Evolutionary conservation across 1,284 basidiomycete species (phyloP), one percentile per base, ranked within the genome.

Genomic region (Termitomyces sp.): DNA sequence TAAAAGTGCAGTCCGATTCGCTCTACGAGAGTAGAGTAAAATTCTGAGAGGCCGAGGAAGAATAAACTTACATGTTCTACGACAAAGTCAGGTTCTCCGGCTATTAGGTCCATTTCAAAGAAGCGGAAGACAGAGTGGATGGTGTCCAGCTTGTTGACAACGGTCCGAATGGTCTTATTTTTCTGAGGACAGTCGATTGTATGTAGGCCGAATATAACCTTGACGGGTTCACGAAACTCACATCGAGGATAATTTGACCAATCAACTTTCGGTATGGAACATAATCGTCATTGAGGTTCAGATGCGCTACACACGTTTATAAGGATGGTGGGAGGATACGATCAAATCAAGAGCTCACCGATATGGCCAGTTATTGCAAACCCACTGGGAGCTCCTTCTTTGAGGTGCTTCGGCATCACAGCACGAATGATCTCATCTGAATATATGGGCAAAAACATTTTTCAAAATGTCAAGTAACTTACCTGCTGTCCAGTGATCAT

Each of bases 81-180:
- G 19, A 90, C 64, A 65, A 88, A 96, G 65, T 97, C 81, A 0
- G 86, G 80, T 56, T 92, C 87, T 10, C 97, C 97, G 0, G 96
- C 95, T 19, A 99, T 77, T 1, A 98, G 79, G 66, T 99, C 97
- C 97, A 99, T 99, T 63, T 91, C 82, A 70, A 99, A 99, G 60
- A 94, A 90, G 19, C 97, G 86, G 70, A 94, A 99, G 66, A 90
- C 78, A 21, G 80, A 85, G 65, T 94, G 86, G 60, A 98, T 98
- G 19, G 73, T 82, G 65, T 97, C 85, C 19, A 98, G 74, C 70
- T 99, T 99, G 77, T 99, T 98, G 43, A 99, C 94, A 1, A 99
- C 94, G 0, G 96, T 99, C 59, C 80, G 81, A 43, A 97, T 79
- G 7, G 73, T 72, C 15, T 79, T 77, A 62, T 91, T 91, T 88